A percentile compares a stretch with the other conserved stretches of the same genome.
Evolutionary conservation across 805 yeast genomes (phyloP).

Genomic region (Cyberlindnera euphorbiiphila): DNA sequence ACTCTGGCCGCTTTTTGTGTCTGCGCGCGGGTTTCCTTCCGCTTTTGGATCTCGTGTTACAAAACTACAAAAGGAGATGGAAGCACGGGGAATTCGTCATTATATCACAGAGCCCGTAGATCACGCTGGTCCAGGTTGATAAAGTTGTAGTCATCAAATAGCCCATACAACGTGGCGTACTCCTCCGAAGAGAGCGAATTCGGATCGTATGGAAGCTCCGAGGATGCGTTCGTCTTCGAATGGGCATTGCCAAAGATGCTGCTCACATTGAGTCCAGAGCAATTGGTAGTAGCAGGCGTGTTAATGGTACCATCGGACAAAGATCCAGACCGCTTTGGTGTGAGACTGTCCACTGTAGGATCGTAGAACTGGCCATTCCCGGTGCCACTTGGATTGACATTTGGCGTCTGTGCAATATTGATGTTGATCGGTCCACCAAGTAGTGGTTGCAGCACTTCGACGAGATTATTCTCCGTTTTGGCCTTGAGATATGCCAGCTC

Average conservation of each 20-base stretch:
- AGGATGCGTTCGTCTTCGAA: background rate
- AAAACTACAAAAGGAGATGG: background rate
- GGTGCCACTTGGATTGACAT: slow-evolving; percentile 16
- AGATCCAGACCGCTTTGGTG: slow-evolving; percentile 4
- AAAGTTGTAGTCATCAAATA: slow-evolving; percentile 25
- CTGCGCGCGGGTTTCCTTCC: no score
- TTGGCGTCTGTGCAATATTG: background rate
- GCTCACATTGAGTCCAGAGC: background rate
- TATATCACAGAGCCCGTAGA: slow-evolving; percentile 6
- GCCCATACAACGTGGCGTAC: slow-evolving; percentile 23
- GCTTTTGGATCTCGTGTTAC: no score
- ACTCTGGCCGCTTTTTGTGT: no score
- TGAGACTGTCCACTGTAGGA: slow-evolving; percentile 14
- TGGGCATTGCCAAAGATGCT: slow-evolving; percentile 2
- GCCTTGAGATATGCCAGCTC: slow-evolving; percentile 16
- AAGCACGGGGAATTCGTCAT: background rate
- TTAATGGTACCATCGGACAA: background rate
- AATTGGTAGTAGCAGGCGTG: background rate
- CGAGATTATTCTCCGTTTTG: slow-evolving; percentile 12
- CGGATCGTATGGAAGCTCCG: background rate
- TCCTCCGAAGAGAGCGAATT: slow-evolving; percentile 22
- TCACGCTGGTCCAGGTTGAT: slow-evolving; percentile 8
- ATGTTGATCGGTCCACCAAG: background rate
- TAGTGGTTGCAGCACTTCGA: slow-evolving; percentile 20
- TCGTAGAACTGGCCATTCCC: slow-evolving; percentile 21